Percentiles rank a stretch among this genome's conserved stretches.
These are phyloP conservation scores for Emergomyces orientalis DNA, from an alignment of 2,329 filamentous ascomycete species.

Conservation along the genomic window DNA sequence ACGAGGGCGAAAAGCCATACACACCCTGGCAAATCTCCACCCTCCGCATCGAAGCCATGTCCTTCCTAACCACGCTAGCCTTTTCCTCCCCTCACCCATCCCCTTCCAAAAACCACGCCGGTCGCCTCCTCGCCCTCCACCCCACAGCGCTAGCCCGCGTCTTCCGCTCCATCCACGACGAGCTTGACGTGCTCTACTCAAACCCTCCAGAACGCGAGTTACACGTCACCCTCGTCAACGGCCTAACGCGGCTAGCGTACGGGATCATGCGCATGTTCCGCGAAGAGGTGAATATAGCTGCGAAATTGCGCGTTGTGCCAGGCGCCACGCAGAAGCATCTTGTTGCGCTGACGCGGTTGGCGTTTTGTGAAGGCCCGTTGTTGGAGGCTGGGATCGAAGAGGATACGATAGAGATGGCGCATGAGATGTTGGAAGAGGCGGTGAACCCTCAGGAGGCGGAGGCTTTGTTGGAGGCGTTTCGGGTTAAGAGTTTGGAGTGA, in stretches of 20 bases:
- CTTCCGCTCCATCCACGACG: conserved; percentile 65
- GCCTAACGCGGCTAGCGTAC: conserved; percentile 52
- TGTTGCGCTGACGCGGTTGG: conserved; percentile 70
- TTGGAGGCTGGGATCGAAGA: conserved; percentile 68
- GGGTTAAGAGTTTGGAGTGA: conserved; percentile 13
- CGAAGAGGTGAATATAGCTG: conserved; percentile 55
- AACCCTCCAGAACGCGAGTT: conserved; percentile 37
- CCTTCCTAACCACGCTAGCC: conserved; percentile 34
- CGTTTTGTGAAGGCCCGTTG: conserved; percentile 70
- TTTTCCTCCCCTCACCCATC: conserved; percentile 42
- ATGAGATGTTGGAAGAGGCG: conserved; percentile 68
- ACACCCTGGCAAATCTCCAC: conserved; percentile 29
- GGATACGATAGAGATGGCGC: conserved; percentile 70
- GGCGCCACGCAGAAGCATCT: conserved; percentile 76
- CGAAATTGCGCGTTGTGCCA: conserved; percentile 59
- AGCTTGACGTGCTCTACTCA: conserved; percentile 54
- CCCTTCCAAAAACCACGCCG: conserved; percentile 51
- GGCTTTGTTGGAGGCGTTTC: conserved; percentile 43
- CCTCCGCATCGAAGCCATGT: conserved; percentile 38
- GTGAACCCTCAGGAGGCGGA: conserved; percentile 73
- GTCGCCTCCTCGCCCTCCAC: conserved; percentile 58
- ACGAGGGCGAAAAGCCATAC: conserved; percentile 36
- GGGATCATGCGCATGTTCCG: conserved; percentile 53
- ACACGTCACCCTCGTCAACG: conserved; percentile 48
- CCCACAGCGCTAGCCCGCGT: conserved; percentile 62